These are phyloP conservation scores for Helianthus annuus DNA, from an alignment of 129 eudicot species.

Conservation along the genomic window HanXRQr2.0-SUNRISE NC_035440.2:3715967-3716466, in stretches of 20 bases:
- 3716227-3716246: constrained; percentile 26
- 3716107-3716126: background rate
- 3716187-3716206: constrained; percentile 13
- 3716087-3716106: no score
- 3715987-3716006: no score
- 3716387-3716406: background rate
- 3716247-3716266: constrained; percentile 33
- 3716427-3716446: no score
- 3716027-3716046: no score
- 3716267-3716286: constrained; percentile 42
- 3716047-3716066: no score
- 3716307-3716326: constrained; percentile 33
- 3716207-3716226: background rate
- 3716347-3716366: constrained; percentile 12
- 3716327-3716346: constrained; percentile 37
- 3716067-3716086: no score
- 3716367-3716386: background rate
- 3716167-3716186: constrained; percentile 14
- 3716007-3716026: no score
- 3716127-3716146: background rate
- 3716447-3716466: no score
- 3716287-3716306: constrained; percentile 37
- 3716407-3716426: no score
- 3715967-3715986: no score
- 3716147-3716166: background rate